Evolutionary conservation across 192 early-diverging fungal genomes (phyloP).

Genomic region (Backusella australiensis): DNA sequence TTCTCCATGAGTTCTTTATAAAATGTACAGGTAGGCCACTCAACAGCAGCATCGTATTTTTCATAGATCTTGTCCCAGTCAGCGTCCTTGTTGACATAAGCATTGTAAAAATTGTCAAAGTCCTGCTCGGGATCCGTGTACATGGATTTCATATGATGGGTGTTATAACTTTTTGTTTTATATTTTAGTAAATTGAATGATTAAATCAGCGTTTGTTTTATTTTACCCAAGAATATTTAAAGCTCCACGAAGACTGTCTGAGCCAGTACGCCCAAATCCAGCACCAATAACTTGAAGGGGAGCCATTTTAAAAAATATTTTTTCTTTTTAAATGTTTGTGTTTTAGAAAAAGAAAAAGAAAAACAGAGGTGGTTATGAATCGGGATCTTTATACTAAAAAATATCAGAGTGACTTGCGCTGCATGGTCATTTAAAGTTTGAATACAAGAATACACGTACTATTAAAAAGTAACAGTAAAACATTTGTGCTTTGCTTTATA

Average conservation of each 20-base stretch:
- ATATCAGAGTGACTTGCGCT: background rate
- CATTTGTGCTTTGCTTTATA: no score
- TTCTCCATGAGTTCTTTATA: conserved; percentile 24
- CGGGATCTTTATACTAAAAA: background rate
- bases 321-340: background rate
- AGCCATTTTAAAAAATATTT: background rate
- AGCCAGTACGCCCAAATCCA: conserved; percentile 22
- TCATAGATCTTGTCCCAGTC: conserved; percentile 17
- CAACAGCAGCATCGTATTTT: conserved; percentile 19
- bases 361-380: no score
- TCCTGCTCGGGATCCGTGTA: conserved; percentile 13
- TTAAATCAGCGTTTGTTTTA: background rate
- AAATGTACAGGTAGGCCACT: conserved; percentile 19
- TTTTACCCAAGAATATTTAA: conserved; percentile 19
- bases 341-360: no score
- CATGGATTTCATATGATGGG: conserved; percentile 19
- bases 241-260: conserved; percentile 17
- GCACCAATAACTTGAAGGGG: conserved; percentile 24
- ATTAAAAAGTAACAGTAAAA: background rate
- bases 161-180: conserved; percentile 7
- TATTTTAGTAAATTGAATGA: background rate
- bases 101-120: background rate
- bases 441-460: background rate
- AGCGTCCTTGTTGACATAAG: conserved; percentile 7
- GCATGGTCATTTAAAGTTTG: background rate